Evolutionary conservation across 306 rosid species (phyloP), one percentile per base, ranked within the genome.

Genomic region (Comarum palustre): DNA sequence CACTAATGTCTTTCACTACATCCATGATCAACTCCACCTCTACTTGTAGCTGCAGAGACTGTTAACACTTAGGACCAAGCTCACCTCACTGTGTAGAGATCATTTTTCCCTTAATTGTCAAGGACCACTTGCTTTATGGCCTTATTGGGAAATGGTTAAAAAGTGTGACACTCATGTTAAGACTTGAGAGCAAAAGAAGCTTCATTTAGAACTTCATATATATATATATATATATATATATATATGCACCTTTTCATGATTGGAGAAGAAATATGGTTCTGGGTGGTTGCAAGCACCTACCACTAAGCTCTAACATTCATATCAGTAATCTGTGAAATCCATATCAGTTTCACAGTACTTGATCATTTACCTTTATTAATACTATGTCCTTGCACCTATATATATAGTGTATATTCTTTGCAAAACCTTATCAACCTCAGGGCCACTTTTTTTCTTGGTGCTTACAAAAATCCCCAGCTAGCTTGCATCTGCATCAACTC

Each of bases 241-340:
- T 61, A 20, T 22, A 41, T 69, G 22, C 69, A 80, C 77, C 75
- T 66, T 68, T 68, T 36, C 67, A 22, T 41, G 36, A 47, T 78
- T 65, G 41, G 14, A 47, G 57, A 51, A 68, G 67, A 31, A 74
- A 69, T 60, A 62, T 73, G 81, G 70, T 46, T 79, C 78, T 75
- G 68, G 82, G 79, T 83, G 75, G 86, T 84, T 86, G 88, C 74
- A 82, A 52, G 74, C 75, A 79, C 79, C 80, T 73, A 81, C 66
- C 80, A 77, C 45, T 75, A 58, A 50, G 47, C 22, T 1, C 39
- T 34, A 6, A 32, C 36, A 39, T 63, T 63, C 76, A 55, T 51
- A 29, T 74, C 39, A 51, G 45, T 70, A 20, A 27, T 22, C 29
- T 58, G 36, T n/a, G 50, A 68, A 75, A 69, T 59, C 39, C 65